A percentile compares a stretch with the other conserved stretches of the same genome.
These are phyloP conservation scores for Candida qinlingensis DNA, from an alignment of 805 yeast genomes.

Conservation along the genomic window DNA sequence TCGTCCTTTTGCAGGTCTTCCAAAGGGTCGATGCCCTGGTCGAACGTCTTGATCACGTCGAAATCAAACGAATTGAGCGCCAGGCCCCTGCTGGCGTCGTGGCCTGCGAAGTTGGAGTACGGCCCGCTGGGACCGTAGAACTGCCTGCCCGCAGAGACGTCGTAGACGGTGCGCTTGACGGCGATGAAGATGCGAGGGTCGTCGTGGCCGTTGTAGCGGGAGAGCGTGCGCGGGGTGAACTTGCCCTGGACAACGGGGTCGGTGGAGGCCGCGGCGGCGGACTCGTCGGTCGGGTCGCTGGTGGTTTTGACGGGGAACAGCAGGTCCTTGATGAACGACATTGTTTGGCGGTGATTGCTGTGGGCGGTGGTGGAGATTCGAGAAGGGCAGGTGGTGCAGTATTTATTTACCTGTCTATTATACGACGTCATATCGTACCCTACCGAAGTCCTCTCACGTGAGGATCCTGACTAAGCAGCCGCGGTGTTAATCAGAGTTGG, in stretches of 20 bases:
- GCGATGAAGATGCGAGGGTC: slow-evolving; percentile 79
- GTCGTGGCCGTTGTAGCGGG: slow-evolving; percentile 75
- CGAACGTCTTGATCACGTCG: slow-evolving; percentile 58
- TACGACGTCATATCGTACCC: too few species aligned
- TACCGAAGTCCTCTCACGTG: too few species aligned
- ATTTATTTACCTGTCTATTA: too few species aligned
- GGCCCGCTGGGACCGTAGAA: slow-evolving; percentile 98
- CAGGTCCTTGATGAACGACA: slow-evolving; percentile 25
- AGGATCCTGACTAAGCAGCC: too few species aligned
- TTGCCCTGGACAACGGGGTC: slow-evolving; percentile 38
- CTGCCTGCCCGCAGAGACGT: slow-evolving; percentile 70
- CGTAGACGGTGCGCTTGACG: slow-evolving; percentile 81
- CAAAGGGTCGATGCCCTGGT: slow-evolving; percentile 73
- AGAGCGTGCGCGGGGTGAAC: slow-evolving; percentile 72
- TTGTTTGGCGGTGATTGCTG: slow-evolving; percentile 2
- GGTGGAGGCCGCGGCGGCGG: slow-evolving; percentile 10
- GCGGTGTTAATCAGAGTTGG: too few species aligned
- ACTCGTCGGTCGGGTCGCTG: slow-evolving; percentile 14
- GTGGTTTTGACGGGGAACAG: slow-evolving; percentile 24
- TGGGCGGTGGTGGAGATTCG: too few species aligned
- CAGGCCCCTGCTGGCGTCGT: slow-evolving; percentile 90
- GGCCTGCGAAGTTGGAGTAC: slow-evolving; percentile 90
- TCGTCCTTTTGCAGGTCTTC: slow-evolving; percentile 58
- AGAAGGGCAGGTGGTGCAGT: too few species aligned
- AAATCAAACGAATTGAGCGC: slow-evolving; percentile 83